Base-by-base conservation (phyloP, 352 stramenopile genomes). In the Globisporangium nunn region DNA sequence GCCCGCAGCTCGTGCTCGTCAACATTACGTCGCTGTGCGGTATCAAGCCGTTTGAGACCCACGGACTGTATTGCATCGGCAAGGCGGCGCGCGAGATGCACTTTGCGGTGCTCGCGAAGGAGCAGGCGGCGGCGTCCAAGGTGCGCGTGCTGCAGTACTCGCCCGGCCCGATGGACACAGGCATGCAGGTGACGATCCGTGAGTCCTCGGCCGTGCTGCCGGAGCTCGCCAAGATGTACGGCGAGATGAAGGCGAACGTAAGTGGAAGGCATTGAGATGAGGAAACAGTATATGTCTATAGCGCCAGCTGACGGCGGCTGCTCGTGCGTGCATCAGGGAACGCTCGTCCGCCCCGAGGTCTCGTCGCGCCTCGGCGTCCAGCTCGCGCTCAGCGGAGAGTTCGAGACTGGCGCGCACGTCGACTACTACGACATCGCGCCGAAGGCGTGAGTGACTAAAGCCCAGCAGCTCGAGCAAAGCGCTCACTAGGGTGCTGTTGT, bases 21-120 rank as follows among this genome's bases (percentile, higher is more conserved):
- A 96, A 96, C 54, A 78, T 96, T 48, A 93, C 85, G 37, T 96
- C 85, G 30, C 69, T 96, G 14, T 88, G 78, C 50, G 86, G 78
- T 29, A 78, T 96, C 49, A 61, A 91, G 60, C 74, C 88, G 12
- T 92, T 92, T 59, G 68, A 73, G 60, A 88, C 81, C 28, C 87
- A 90, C 49, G 74, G 78, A 29, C 64, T 86, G 30, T 96, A 96
- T 56, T 95, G 86, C 61, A 78, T 76, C 8, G 75, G 81, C 50
- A 96, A 96, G 56, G 81, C 85, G 18, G 88, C 86, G 33, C 72
- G 86, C 23, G 87, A 96, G 61, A 96, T 96, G 88, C 88, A 93
- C 52, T 70, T 82, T 49, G 60, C 66, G 47, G 81, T 92, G 37
- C 57, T 95, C 33, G 84, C 78, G 1, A 61, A 69, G 28, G 85